Base-by-base conservation (phyloP, 768 basidiomycete genomes). In the Zangia roseola region DNA sequence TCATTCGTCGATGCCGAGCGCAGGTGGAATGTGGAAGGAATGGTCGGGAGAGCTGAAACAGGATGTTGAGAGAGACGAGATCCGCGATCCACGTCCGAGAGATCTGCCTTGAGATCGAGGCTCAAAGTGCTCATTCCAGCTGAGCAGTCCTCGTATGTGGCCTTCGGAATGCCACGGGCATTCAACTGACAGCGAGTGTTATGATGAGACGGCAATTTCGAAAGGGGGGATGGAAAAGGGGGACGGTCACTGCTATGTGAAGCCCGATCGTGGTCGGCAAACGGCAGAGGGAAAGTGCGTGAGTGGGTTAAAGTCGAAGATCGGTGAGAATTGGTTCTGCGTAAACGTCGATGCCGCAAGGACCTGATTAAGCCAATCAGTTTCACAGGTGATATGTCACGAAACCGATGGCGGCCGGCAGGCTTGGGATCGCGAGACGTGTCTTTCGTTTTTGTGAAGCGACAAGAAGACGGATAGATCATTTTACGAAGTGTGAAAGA, bases 321-420 rank as follows among this genome's bases (percentile, higher is more conserved):
- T 20, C 28, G 47, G 17, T 5, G 53, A 24, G 53, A 43, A 38
- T 30, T 30, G 3, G 48, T 31, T 36, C 34, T 49, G 35, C 42
- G 49, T 37, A 55, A 37, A 45, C 48, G 45, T 26, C 49, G 37
- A 23, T 33, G 43, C 23, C 60, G 55, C 39, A 65, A 43, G 30
- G 55, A 57, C 43, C 60, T 60, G 57, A 63, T 45, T 25, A 65
- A 48, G 9, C 54, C 49, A 10, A 31, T 47, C 10, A 65, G 36
- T 51, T 57, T 63, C 6, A 52, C 44, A 21, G 49, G 53, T 6
- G 62, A 46, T 23, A 50, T 49, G 25, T 63, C 60, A n/a, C 48
- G 42, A 43, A 60, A 42, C 23, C 55, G 55, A 38, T 40, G 50
- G 23, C 47, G 43, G 31, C 45, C 17, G 0, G 47, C 44, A 23